Base-by-base conservation (phyloP, 2,329 filamentous ascomycete genomes). In the Diaporthe sp. region DNA sequence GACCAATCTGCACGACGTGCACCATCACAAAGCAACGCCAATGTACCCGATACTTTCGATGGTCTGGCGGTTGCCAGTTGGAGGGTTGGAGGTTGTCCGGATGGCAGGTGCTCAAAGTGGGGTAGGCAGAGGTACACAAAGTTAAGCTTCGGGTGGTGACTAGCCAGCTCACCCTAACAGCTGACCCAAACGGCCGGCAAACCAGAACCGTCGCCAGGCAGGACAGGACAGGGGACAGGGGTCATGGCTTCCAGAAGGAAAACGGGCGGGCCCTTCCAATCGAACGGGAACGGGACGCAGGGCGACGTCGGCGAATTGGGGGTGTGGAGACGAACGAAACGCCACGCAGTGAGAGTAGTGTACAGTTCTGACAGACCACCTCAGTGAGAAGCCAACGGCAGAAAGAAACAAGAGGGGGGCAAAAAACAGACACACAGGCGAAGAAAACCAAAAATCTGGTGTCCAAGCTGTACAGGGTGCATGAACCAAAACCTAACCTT, bases 181-280 rank as follows among this genome's bases (percentile, higher is more conserved):
- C 1, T 17, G 22, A 12, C n/a, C 45, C 30, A 25, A 1, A 19
- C 8, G 13, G 22, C 13, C 30, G 13, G 22, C 42, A 67, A 45
- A 52, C 61, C 52, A 35, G 28, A 17, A 67, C 19, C 30, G 61
- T 67, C 30, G 40, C 30, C 17, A 38, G 61, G 30, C 61, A 67
- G 15, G 9, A 30, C 33, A 10, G 64, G 35, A 30, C 33, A 10
- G 64, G 35, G 19, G 25, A 38, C 73, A 74, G 50, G 50, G 68
- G 73, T 60, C 72, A 8, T 17, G 69, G 60, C 73, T 75, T 75
- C 73, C 42, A 75, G 73, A 75, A 75, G 60, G 60, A 50, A 52
- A 72, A 72, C 57, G 52, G 55, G 52, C 72, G 45, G 67, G 55
- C 25, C 45, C 60, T 67, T 52, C 64, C 64, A 64, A 55, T 38